Conservation (phyloP, 1,284 basidiomycete genomes). For the Cryptococcus wingfieldii region DNA sequence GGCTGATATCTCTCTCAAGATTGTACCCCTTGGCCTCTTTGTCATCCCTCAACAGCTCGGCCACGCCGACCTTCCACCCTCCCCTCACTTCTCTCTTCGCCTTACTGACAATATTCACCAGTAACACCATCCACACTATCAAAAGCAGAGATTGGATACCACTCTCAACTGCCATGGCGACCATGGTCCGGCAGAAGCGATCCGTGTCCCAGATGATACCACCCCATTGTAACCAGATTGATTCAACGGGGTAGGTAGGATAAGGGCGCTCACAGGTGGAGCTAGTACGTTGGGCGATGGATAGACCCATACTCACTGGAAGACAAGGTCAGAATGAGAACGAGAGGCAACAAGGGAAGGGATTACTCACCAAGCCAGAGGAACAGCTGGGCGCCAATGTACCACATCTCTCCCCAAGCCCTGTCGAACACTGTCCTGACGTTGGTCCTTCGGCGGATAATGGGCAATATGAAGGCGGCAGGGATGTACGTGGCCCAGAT, state of each 20-base stretch:
- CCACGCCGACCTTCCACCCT: neutral
- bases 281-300: neutral
- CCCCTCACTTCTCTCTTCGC: neutral
- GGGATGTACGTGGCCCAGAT: conserved; percentile 1
- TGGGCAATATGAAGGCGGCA: neutral
- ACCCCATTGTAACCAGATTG: neutral
- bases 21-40: neutral
- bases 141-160: neutral
- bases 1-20: no score
- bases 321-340: neutral
- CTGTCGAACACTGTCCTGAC: neutral
- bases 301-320: neutral
- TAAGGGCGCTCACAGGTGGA: neutral
- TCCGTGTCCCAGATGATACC: neutral
- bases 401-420: neutral
- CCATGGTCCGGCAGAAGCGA: neutral
- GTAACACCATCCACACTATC: neutral
- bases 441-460: neutral
- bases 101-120: neutral
- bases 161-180: neutral
- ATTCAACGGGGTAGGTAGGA: neutral
- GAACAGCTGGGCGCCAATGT: neutral
- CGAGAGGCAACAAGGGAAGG: neutral
- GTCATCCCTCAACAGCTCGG: neutral
- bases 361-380: neutral